phyloP scores from a whole-genome alignment of 2,329 filamentous ascomycete species.

The Pseudocercospora crystallina region DNA sequence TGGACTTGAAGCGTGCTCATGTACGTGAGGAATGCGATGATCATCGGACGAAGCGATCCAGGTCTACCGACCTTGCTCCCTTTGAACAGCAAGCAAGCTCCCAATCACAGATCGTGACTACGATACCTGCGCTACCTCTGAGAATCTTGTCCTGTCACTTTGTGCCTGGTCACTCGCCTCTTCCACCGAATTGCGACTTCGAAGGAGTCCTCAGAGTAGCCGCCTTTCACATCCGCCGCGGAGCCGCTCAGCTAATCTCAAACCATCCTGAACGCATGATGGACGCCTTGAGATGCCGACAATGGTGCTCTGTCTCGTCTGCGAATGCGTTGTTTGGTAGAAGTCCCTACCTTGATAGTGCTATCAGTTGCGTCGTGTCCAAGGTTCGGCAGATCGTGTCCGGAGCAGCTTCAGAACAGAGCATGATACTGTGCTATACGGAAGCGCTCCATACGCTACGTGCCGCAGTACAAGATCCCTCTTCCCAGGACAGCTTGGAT shows the following conservation, averaged over 20 bases:
- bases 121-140: neutral
- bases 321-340: conserved; percentile 5
- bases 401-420: conserved; percentile 6
- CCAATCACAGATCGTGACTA: neutral
- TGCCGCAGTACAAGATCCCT: conserved; percentile 11
- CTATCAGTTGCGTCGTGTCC: conserved; percentile 16
- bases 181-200: conserved; percentile 12
- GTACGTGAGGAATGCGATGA: neutral
- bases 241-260: conserved; percentile 13
- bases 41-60: neutral
- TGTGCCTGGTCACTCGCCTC: conserved; percentile 1
- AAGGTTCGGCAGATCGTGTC: conserved; percentile 17
- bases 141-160: conserved; percentile 7
- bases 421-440: conserved; percentile 11
- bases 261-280: conserved; percentile 8
- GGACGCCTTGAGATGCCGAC: conserved; percentile 15
- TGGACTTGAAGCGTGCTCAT: conserved; percentile 1
- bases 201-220: conserved; percentile 15
- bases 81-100: neutral
- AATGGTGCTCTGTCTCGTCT: conserved; percentile 14
- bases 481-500: conserved; percentile 9
- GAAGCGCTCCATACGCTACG: conserved; percentile 14
- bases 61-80: neutral
- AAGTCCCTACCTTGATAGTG: conserved; percentile 15
- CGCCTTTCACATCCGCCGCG: conserved; percentile 16